phyloP scores from a whole-genome alignment of 148 eudicot genomes.

The Simmondsia chinensis region DNA sequence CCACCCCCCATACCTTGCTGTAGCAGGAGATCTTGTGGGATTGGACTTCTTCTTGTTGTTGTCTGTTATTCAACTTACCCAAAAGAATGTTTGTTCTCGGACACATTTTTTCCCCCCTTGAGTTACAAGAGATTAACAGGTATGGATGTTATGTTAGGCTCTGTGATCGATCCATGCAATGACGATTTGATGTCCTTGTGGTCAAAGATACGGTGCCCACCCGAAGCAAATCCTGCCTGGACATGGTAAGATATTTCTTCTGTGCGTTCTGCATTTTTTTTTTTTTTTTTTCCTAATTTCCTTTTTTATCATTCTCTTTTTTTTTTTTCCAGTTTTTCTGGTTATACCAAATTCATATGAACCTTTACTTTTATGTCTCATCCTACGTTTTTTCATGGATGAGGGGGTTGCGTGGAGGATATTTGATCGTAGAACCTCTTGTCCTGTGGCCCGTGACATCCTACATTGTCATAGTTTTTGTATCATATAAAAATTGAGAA shows the following conservation, averaged over 20 bases:
- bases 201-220: constrained; percentile 52
- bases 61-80: no score
- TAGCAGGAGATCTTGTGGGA: no score
- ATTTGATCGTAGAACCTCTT: no score
- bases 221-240: constrained; percentile 77
- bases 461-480: no score
- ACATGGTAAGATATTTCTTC: constrained; percentile 52
- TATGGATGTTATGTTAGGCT: constrained; percentile 23
- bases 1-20: no score
- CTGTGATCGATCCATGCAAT: constrained; percentile 8
- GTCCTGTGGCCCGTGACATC: no score
- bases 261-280: not conserved
- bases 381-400: no score
- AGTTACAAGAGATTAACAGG: not conserved
- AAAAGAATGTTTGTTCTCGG: not conserved
- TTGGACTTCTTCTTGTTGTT: no score
- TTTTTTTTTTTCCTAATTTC: not conserved
- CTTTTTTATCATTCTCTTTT: not conserved
- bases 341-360: no score
- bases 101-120: not conserved
- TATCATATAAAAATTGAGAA: no score
- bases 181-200: constrained; percentile 28
- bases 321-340: not conserved
- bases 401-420: no score
- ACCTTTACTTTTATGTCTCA: no score